phyloP scores from a whole-genome alignment of 2,329 filamentous ascomycete species.

The Lojkania enalia region DNA sequence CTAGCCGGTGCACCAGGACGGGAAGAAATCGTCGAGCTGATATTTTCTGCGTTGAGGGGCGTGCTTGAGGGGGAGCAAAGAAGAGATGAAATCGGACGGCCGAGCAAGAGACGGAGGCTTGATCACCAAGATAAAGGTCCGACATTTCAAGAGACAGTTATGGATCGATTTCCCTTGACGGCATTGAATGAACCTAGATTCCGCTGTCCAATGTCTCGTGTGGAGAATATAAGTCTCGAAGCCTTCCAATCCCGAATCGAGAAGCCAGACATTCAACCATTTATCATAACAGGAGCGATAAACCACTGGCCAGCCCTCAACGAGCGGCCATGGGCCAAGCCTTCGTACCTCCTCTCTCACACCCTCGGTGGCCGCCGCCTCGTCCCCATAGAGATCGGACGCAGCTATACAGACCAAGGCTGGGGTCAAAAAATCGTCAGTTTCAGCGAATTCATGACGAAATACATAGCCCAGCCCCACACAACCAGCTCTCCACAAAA shows the following conservation, averaged over 20 bases:
- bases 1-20: conserved; percentile 57
- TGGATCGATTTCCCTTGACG: conserved; percentile 21
- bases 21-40: conserved; percentile 46
- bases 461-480: conserved; percentile 44
- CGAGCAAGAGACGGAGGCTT: conserved; percentile 25
- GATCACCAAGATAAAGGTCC: neutral
- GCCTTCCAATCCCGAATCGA: conserved; percentile 36
- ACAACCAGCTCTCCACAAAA: neutral
- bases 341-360: conserved; percentile 70
- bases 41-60: conserved; percentile 55
- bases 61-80: conserved; percentile 7
- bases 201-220: conserved; percentile 25
- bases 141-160: conserved; percentile 1
- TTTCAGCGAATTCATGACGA: conserved; percentile 70
- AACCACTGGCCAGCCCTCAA: conserved; percentile 76
- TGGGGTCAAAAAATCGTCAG: conserved; percentile 83
- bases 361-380: conserved; percentile 78
- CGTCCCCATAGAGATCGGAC: conserved; percentile 83
- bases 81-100: conserved; percentile 5
- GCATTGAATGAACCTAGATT: conserved; percentile 18
- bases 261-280: conserved; percentile 44
- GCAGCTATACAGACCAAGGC: conserved; percentile 81
- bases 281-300: conserved; percentile 70
- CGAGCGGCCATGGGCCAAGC: conserved; percentile 71
- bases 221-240: conserved; percentile 21